phyloP scores from a whole-genome alignment of 2,329 filamentous ascomycete genomes.

The Tolypocladium tundrense region DNA sequence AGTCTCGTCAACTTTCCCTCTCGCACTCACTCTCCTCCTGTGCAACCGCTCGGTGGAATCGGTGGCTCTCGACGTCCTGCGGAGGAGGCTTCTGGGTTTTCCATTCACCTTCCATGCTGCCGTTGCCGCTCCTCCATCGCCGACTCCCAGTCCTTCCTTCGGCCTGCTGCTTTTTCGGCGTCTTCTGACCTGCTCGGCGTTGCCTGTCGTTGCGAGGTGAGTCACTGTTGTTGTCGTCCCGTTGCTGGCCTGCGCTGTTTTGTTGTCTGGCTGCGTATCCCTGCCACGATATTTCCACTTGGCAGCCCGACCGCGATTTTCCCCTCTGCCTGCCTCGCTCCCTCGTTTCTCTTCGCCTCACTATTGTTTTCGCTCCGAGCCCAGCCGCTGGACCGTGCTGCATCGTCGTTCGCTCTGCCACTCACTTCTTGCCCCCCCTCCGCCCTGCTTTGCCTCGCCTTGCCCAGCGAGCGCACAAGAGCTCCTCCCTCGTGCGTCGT shows the following conservation, averaged over 20 bases:
- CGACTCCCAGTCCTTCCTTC: not conserved
- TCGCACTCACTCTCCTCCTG: not conserved
- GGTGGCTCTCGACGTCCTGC: not conserved
- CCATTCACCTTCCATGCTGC: not conserved
- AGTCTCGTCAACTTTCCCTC: not conserved
- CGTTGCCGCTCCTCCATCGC: not conserved
- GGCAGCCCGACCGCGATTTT: slow-evolving; percentile 1
- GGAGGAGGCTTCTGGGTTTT: not conserved
- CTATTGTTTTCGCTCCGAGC: not conserved
- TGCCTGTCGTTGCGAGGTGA: slow-evolving; percentile 4
- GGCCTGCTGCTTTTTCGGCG: not conserved
- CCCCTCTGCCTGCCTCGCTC: not conserved
- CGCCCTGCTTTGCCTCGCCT: not conserved
- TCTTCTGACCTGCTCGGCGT: not conserved
- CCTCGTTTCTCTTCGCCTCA: not conserved
- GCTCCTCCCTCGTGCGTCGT: not conserved
- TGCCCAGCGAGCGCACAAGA: not conserved
- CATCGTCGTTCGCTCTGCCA: not conserved
- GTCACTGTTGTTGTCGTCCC: slow-evolving; percentile 5
- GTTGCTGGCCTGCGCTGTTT: slow-evolving; percentile 2
- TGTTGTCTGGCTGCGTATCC: slow-evolving; percentile 2
- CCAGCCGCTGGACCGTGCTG: not conserved
- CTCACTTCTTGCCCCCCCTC: not conserved
- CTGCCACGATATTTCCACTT: slow-evolving; percentile 1
- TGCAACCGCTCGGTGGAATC: not conserved